Conservation (phyloP, 129 eudicot species). For the Gnaphalium uliginosum region DNA sequence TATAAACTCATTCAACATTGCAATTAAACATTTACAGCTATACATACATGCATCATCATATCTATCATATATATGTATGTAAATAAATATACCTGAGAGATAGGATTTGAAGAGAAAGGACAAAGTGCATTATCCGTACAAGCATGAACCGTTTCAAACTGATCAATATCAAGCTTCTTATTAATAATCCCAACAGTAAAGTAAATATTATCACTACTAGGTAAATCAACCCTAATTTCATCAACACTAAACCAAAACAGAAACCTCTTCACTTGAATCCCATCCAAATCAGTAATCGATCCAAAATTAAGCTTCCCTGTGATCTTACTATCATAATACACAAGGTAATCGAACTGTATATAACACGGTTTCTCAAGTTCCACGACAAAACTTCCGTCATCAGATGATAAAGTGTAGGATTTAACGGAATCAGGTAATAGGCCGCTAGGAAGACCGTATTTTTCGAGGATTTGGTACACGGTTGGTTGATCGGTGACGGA, state of each 20-base stretch:
- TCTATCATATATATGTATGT: not conserved
- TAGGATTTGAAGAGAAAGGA: constrained; percentile 24
- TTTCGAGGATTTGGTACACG: constrained; percentile 67
- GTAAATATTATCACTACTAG: constrained; percentile 66
- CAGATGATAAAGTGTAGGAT: constrained; percentile 54
- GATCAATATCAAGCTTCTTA: constrained; percentile 77
- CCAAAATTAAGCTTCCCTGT: constrained; percentile 67
- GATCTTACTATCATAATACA: constrained; percentile 69
- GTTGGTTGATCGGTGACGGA: constrained; percentile 37
- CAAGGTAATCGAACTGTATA: constrained; percentile 74
- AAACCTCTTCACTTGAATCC: constrained; percentile 68
- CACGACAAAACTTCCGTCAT: constrained; percentile 68
- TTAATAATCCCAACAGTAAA: constrained; percentile 80
- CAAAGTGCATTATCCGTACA: constrained; percentile 55
- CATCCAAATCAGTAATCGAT: constrained; percentile 68
- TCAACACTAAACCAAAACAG: constrained; percentile 78
- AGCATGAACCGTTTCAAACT: constrained; percentile 69
- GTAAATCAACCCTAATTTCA: constrained; percentile 89
- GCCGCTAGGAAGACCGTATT: constrained; percentile 81
- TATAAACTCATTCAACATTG: not conserved
- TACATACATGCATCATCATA: not conserved
- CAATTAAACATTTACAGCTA: not conserved
- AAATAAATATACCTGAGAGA: constrained; percentile 45
- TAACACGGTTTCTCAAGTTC: constrained; percentile 60
- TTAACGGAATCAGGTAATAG: constrained; percentile 75